Evolutionary conservation across 495 filamentous ascomycete species (phyloP), one percentile per base, ranked within the genome.

Genomic region (Xylaria telfairii): DNA sequence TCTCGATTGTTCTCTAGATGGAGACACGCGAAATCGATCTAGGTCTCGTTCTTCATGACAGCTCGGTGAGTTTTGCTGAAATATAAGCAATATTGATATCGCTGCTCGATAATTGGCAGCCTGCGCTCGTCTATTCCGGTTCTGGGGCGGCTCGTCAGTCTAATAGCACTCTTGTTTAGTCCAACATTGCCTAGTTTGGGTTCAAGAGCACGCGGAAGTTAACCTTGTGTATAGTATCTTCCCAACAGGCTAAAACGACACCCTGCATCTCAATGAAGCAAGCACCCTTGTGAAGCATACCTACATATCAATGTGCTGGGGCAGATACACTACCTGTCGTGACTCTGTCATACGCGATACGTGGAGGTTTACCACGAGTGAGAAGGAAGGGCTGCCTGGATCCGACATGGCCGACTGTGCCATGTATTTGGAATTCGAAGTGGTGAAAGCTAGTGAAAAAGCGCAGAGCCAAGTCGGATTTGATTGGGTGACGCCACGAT

Each of bases 341-440:
- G 37, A 21, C 37, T n/a, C n/a, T n/a, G n/a, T n/a, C n/a, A n/a
- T 62, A 26, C 56, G 19, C 21, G 30, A 59, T 59, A 59, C 32
- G 32, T n/a, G 56, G 32, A 21, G 30, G 32, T 59, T 57, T 59
- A 37, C 56, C n/a, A 12, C 21, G 32, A 59, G 56, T 15, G 49
- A 26, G 19, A 17, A 54, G 10, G 6, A 37, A 39, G 30, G 37
- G 37, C 10, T 61, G 59, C 59, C 59, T 61, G 32, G 32, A 37
- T 21, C 32, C 21, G 21, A 51, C 24, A 57, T 57, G 30, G 56
- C 56, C 7, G 15, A 15, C 2, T 59, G 32, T 59, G 3, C 59
- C 59, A 47, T 46, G 26, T 67, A 68, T 68, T 68, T 68, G 65
- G 65, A 68, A 68, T 68, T 46, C 24, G 24, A 67, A 9, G 17